Evolutionary conservation across 306 rosid genomes (phyloP).

Genomic region (Argentina anserina): DNA sequence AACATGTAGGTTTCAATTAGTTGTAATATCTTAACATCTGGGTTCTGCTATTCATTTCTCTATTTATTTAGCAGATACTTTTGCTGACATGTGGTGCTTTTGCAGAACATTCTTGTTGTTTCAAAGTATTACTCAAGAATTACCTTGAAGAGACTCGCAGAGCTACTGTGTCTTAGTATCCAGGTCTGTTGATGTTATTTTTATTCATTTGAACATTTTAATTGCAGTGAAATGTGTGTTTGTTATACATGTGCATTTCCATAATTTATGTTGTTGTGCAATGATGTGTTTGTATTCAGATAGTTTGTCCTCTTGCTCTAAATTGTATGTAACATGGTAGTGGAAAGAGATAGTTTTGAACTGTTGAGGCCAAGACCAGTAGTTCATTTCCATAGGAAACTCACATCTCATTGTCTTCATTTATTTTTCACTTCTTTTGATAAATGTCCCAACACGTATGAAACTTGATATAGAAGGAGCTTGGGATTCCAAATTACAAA

Average conservation of each 20-base stretch:
- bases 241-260: not conserved
- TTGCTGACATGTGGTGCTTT: conserved; percentile 16
- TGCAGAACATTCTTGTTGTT: conserved; percentile 83
- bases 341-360: not conserved
- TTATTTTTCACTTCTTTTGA: too few relatives aligned
- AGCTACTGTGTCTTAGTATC: conserved; percentile 64
- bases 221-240: not conserved
- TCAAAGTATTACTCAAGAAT: conserved; percentile 67
- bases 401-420: not conserved
- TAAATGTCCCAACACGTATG: not conserved
- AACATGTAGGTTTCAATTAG: conserved; percentile 72
- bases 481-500: too few relatives aligned
- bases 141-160: conserved; percentile 67
- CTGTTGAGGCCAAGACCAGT: not conserved
- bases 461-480: not conserved
- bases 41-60: not conserved
- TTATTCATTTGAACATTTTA: not conserved
- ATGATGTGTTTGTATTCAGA: not conserved
- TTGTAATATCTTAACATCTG: too few relatives aligned
- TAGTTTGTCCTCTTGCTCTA: too few relatives aligned
- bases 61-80: not conserved
- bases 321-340: not conserved
- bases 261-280: not conserved
- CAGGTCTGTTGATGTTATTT: conserved; percentile 46
- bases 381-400: not conserved